These are phyloP conservation scores for Leishmania turanica DNA, from an alignment of 208 protist genomes.

Conservation along the genomic window DNA sequence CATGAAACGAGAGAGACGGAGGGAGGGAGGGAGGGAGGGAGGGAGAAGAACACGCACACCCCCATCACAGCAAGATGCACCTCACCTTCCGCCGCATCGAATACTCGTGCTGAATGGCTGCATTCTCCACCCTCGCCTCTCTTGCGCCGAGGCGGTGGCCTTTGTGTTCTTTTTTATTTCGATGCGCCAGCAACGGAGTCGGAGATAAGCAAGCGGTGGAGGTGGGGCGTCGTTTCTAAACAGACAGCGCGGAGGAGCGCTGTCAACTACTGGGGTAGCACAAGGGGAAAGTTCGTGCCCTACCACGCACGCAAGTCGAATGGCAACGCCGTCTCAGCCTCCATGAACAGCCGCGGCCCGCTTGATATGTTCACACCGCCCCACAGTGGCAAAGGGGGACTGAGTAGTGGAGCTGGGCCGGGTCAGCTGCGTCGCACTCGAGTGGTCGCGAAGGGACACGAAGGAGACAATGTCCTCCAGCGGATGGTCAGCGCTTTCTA, in stretches of 20 bases:
- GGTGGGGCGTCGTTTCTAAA: not conserved
- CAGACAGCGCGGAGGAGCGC: no score
- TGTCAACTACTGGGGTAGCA: not conserved
- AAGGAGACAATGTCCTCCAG: constrained; percentile 14
- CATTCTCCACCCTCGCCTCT: not conserved
- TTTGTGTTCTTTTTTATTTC: not conserved
- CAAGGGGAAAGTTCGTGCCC: not conserved
- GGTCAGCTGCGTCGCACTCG: not conserved
- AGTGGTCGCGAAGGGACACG: constrained; percentile 15
- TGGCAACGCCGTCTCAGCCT: not conserved
- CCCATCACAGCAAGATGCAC: not conserved
- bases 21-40: no score
- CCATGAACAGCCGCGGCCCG: not conserved
- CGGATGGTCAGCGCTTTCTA: constrained; percentile 7
- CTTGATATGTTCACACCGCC: not conserved
- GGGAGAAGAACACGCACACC: not conserved
- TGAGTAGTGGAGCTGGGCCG: not conserved
- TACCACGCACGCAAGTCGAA: not conserved
- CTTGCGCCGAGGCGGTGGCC: not conserved
- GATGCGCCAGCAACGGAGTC: not conserved
- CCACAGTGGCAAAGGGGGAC: not conserved
- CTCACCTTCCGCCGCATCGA: not conserved
- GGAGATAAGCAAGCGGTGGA: not conserved
- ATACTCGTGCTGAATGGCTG: not conserved
- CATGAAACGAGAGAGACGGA: not conserved